Base-by-base conservation (phyloP, 2,329 filamentous ascomycete genomes). In the Aureobasidium sp. region DNA sequence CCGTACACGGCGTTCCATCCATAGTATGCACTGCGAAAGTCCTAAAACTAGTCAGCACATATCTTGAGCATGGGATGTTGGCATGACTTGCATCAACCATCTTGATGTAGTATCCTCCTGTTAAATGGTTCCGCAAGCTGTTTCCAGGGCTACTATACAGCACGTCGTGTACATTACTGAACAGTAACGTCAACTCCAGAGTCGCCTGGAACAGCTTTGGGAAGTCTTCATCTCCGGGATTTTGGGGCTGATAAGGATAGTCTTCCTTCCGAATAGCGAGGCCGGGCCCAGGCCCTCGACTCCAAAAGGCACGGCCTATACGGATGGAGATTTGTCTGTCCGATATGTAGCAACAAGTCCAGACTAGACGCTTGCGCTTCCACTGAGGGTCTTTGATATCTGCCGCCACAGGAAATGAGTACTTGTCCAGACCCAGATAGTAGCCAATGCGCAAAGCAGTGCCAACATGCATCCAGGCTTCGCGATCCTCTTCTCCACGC, bases 381-480 rank as follows among this genome's bases (percentile, higher is more conserved):
- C 85, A 82, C 22, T 81, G 77, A 31, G 81, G 79, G 9, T 84
- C 80, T 61, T 84, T 83, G n/a, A 79, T 79, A 12, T 82, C 80
- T 47, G 81, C 78, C 40, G 85, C 82, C 35, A 83, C 81, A 47
- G 83, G 79, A 66, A 90, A 85, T 0, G 85, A 85, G 22, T 86
- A 88, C 63, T 85, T 80, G 69, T 90, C 87, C 19, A 90, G 77
- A 1, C 84, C 84, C 17, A 89, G 81, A 56, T 87, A 87, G 69
- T 90, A 90, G 0, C 83, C 87, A 2, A 88, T 82, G 7, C 87
- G 81, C 7, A 90, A 74, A 3, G 87, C 87, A 22, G 87, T 80
- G 1, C 87, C 87, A 6, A 89, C 85, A 67, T 89, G 85, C 86
- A 90, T 90, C 87, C 87, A 90, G 0, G 86, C 86, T 33, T 87